These are phyloP conservation scores for Colletotrichum spaethianum DNA, from an alignment of 2,329 filamentous ascomycete genomes.

Conservation along the genomic window DNA sequence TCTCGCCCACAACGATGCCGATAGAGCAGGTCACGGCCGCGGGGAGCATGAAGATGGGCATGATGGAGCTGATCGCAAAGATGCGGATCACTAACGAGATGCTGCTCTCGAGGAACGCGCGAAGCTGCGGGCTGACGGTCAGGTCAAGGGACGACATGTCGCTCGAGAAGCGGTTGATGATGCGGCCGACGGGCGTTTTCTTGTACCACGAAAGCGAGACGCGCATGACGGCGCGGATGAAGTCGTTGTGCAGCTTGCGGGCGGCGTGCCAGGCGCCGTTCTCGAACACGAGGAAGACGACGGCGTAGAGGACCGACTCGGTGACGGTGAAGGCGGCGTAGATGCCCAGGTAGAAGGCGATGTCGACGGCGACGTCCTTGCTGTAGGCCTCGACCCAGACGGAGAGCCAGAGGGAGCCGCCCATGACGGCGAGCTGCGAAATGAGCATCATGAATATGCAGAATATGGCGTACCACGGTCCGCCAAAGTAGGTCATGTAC, in stretches of 20 bases:
- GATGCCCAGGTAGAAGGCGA: constrained; percentile 67
- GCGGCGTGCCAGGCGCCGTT: constrained; percentile 71
- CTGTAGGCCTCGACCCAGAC: constrained; percentile 68
- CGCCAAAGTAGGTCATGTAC: constrained; percentile 67
- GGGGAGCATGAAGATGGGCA: constrained; percentile 66
- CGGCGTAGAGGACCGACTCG: constrained; percentile 58
- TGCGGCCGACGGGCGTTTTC: constrained; percentile 65
- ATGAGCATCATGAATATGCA: constrained; percentile 58
- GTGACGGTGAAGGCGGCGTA: constrained; percentile 63
- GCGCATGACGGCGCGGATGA: constrained; percentile 66
- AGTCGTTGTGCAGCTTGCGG: constrained; percentile 64
- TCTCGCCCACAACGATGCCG: constrained; percentile 62
- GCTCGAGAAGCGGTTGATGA: constrained; percentile 69
- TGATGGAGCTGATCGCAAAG: constrained; percentile 63
- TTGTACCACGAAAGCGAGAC: constrained; percentile 72
- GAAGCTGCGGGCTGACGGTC: constrained; percentile 60
- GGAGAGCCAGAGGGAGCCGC: constrained; percentile 63
- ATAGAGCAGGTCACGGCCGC: constrained; percentile 61
- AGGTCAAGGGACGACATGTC: constrained; percentile 71
- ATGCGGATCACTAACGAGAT: constrained; percentile 62
- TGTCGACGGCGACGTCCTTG: constrained; percentile 58
- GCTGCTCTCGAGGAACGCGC: constrained; percentile 57
- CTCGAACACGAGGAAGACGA: constrained; percentile 64
- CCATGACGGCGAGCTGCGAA: constrained; percentile 58
- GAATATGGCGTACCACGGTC: constrained; percentile 57